Evolutionary conservation across 257 asterid species (phyloP), one percentile per base, ranked within the genome.

Genomic region (Echium plantagineum): DNA sequence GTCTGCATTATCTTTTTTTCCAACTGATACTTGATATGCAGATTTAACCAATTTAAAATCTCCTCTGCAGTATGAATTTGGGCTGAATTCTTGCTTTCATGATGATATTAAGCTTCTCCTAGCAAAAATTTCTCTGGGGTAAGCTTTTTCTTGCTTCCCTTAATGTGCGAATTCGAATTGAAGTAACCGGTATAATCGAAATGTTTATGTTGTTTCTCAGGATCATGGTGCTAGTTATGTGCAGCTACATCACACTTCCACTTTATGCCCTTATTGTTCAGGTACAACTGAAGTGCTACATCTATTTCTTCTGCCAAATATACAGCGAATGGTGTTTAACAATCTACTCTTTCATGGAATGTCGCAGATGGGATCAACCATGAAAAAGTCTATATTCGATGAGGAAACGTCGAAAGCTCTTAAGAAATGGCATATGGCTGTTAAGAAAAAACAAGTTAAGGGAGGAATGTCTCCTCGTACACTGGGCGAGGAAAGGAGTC

Each of bases 191-290:
- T 42, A 10, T 42, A 42, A 38, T 35, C 46, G 9, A 42, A 42
- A 10, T 42, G 15, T 42, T 1, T 52, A 16, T 63, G 52, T n/a
- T 71, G 16, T 78, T 68, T 18, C 83, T 7, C 6, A 85, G 96
- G 80, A 75, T 87, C 8, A 79, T 69, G 57, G 86, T 80, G 53
- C 74, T 87, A 58, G 75, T 76, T 75, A 55, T 90, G 38, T 87
- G 96, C 87, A 90, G 96, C 78, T 90, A 90, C 67, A 90, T 79
- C 61, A 90, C 95, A 2, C 96, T 87, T 63, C 98, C 96, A 5
- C 87, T 85, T 4, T 90, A 90, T 72, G 86, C 95, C 71, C 83
- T 90, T 6, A 73, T 90, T 55, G 80, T 89, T 54, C 98, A 87
- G 95, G 97, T 89, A 75, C 52, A 56, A 42, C 46, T 26, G 57